Evolutionary conservation across 108 stramenopile genomes (phyloP), one percentile per base, ranked within the genome.

Genomic region (Halocafeteria seosinensis): DNA sequence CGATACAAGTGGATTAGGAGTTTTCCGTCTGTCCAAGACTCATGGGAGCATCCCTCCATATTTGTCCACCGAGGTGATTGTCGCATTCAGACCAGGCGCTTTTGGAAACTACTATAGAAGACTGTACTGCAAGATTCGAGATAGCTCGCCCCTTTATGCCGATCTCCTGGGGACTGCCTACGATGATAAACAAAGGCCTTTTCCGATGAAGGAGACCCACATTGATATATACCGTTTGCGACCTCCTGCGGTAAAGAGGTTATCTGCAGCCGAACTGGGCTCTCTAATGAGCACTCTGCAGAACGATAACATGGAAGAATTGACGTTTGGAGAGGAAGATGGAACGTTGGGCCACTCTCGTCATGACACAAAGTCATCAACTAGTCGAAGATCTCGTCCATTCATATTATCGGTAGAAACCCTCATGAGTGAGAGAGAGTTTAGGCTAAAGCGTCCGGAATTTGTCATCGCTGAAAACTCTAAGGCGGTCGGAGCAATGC

Each of bases 91-190:
- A 3, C 80, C 82, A 21, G 25, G 26, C 27, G 33, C 32, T 4
- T 69, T 77, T 17, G 74, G 62, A 0, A 81, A 81, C 58, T 84
- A 78, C 76, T 84, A 80, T 77, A 62, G 79, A 26, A 51, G 82
- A 11, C 25, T 80, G 8, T 78, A 76, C 52, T 63, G 69, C 28
- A 61, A 80, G 26, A 27, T 84, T 3, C 78, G 76, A 37, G 61
- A 78, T n/a, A 59, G 69, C 32, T 32, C 62, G 4, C 81, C 81
- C 1, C 70, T 78, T 51, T 72, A 75, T 42, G 25, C 78, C 13
- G 81, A 84, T 38, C 38, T 50, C 1, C 38, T 84, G 42, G 82
- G 82, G 4, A 80, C 74, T 29, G 80, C 67, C 31, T 73, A 65
- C 30, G 81, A 84, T 52, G 61, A 70, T 17, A 77, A 71, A 42